These are phyloP conservation scores for Penicillium janthinellum DNA, from an alignment of 2,329 filamentous ascomycete genomes.

Conservation along the genomic window DNA sequence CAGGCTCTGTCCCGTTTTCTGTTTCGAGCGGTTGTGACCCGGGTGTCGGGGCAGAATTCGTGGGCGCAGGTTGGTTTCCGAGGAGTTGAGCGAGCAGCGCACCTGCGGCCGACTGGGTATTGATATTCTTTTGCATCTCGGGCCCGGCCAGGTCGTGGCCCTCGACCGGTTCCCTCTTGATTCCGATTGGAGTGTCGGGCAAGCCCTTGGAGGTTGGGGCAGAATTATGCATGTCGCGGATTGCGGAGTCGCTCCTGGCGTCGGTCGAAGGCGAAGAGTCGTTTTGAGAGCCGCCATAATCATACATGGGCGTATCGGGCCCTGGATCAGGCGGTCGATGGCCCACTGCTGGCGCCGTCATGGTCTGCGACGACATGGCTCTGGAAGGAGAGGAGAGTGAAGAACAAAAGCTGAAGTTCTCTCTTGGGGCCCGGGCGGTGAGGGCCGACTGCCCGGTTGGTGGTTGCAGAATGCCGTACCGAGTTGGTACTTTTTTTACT, in stretches of 20 bases:
- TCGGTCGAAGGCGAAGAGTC: constrained; percentile 31
- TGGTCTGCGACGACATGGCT: constrained; percentile 52
- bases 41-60: constrained; percentile 23
- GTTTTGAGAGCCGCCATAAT: constrained; percentile 38
- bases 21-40: constrained; percentile 12
- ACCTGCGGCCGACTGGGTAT: constrained; percentile 45
- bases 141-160: constrained; percentile 20
- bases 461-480: constrained; percentile 28
- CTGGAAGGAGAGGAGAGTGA: constrained; percentile 26
- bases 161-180: constrained; percentile 37
- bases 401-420: constrained; percentile 31
- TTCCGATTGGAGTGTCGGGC: constrained; percentile 31
- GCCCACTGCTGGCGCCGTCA: constrained; percentile 51
- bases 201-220: constrained; percentile 36
- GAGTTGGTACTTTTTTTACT: constrained; percentile 2
- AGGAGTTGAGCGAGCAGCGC: constrained; percentile 46
- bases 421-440: constrained; percentile 26
- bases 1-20: constrained; percentile 8
- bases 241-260: constrained; percentile 41
- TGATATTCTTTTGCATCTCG: constrained; percentile 35
- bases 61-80: constrained; percentile 35
- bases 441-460: constrained; percentile 25
- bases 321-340: constrained; percentile 48
- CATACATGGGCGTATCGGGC: constrained; percentile 43
- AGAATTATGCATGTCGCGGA: constrained; percentile 43